Base-by-base conservation (phyloP, 2,329 filamentous ascomycete species). In the Calonectria naviculata region DNA sequence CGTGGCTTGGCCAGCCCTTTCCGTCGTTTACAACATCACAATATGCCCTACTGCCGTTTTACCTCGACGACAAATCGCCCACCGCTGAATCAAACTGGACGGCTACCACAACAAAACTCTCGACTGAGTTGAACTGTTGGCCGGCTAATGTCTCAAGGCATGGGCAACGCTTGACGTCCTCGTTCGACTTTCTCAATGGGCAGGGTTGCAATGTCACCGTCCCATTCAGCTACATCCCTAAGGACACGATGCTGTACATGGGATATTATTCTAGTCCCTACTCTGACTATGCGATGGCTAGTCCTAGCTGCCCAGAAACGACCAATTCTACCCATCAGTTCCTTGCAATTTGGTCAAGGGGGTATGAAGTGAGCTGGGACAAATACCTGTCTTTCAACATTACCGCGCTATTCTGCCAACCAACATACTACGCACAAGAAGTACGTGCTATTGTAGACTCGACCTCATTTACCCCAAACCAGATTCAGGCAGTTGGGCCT, bases 351-450 rank as follows among this genome's bases (percentile, higher is more conserved):
- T 81, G 78, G 76, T 58, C 60, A 3, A 69, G 62, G 13, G 34
- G 60, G 10, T 9, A 58, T 4, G 36, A 46, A 9, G 8, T 46
- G 1, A 31, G 56, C 1, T 29, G 31, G 1, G 70, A 78, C 15
- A 2, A 7, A 17, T 13, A 8, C 4, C 58, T 52, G 0, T 36
- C 67, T 1, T 74, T 70, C 54, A 75, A 79, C 8, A 68, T 83
- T 0, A 85, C 83, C 0, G 81, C 82, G 0, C 26, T 85, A 0
- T 89, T 84, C 58, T 89, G 87, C 58, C 77, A 84, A 26, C 70
- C 87, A 0, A 73, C 38, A 0, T 91, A 90, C 67, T 85, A 83
- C 60, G 80, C 82, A n/a, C 86, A 89, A 44, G 15, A 79, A 0
- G 86, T 88, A 0, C 75, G 78, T 0, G 85, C 86, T 0, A 86